Evolutionary conservation across 805 yeast species (phyloP).

Genomic region (Yarrowia divulgata): DNA sequence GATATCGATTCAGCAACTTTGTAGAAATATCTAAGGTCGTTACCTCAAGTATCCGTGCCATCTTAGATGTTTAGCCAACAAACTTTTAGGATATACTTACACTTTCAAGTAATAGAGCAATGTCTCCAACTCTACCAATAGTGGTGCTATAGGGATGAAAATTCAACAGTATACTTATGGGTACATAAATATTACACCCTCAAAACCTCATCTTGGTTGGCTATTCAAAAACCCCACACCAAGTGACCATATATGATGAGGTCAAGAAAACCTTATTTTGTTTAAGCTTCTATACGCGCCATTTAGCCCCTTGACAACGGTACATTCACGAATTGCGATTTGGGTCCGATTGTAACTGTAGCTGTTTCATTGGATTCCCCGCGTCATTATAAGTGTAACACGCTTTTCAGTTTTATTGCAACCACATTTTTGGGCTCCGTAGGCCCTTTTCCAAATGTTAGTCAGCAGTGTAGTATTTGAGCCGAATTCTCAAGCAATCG

Average conservation of each 20-base stretch:
- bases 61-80: not conserved
- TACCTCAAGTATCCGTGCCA: not conserved
- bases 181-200: too few relatives aligned
- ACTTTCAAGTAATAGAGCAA: too few relatives aligned
- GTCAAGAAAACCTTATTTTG: not conserved
- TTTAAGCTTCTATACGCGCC: slow-evolving; percentile 9
- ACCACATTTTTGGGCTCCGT: not conserved
- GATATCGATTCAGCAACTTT: too few relatives aligned
- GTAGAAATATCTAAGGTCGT: too few relatives aligned
- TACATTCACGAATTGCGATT: not conserved
- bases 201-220: too few relatives aligned
- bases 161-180: too few relatives aligned
- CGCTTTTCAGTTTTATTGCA: not conserved
- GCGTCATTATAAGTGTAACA: too few relatives aligned
- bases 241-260: not conserved
- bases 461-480: not conserved
- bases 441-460: not conserved
- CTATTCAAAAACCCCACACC: not conserved
- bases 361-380: too few relatives aligned
- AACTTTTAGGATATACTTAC: not conserved
- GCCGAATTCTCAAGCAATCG: not conserved
- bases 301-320: slow-evolving; percentile 17
- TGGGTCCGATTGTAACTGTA: too few relatives aligned
- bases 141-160: too few relatives aligned
- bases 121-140: not conserved